Base-by-base conservation (phyloP, 768 basidiomycete genomes). In the Solioccasus polychromus region DNA sequence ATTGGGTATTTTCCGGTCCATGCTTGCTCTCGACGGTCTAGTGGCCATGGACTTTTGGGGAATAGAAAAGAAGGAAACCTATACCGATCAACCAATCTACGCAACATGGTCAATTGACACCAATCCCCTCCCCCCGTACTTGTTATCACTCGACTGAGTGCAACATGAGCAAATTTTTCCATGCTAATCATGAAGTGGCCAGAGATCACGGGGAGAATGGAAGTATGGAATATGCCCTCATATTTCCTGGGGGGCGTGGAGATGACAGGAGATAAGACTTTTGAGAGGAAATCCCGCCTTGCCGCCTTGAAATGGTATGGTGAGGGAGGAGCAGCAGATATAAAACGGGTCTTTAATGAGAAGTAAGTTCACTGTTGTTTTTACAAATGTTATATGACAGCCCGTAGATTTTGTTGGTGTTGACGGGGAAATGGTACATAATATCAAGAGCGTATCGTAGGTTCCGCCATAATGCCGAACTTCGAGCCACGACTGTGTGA, bases 271-370 rank as follows among this genome's bases (percentile, higher is more conserved):
- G 72, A 68, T 0, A 55, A 35, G 30, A 68, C 61, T 1, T 40
- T 54, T 32, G 53, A 62, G 26, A 62, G 75, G 23, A 45, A 58
- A 2, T 68, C 68, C n/a, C 72, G 75, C 55, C 49, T 79, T 11
- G 64, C 74, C 4, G 55, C 70, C 5, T 64, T 77, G 35, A 74
- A 70, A 38, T 78, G 75, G 73, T 79, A 79, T 58, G 75, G 73
- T 25, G 24, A 50, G 9, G 71, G 68, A 49, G 25, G 54, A 2
- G 53, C 56, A 4, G 47, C 52, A 6, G 53, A 64, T 28, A 57
- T 76, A 12, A 57, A 62, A 17, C 78, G 76, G 75, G 39, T 63
- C 20, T 69, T 69, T 41, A 79, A 78, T 39, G 78, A 80, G 53
- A 73, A 67, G 75, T 73, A n/a, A n/a, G n/a, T n/a, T n/a, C n/a